Conservation (phyloP, 768 basidiomycete species). For the Tulasnella calospora region DNA sequence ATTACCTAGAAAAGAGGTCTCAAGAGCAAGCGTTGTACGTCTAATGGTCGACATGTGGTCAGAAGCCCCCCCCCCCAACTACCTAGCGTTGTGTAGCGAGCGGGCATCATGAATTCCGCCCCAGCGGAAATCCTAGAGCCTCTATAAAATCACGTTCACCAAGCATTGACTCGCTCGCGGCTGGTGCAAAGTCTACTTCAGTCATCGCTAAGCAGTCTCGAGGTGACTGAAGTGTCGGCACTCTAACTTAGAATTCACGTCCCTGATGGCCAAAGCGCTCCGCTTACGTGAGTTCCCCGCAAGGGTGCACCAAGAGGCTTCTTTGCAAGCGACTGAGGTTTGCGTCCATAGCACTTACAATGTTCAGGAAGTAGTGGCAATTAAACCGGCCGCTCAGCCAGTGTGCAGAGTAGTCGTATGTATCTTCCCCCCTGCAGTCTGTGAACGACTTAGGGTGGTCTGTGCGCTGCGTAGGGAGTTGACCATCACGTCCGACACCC, state of each 20-base stretch:
- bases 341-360: background rate
- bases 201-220: background rate
- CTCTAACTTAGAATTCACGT: background rate
- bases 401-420: background rate
- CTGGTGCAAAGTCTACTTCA: slow-evolving; percentile 39
- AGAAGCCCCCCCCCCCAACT: too few relatives aligned
- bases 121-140: too few relatives aligned
- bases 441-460: too few relatives aligned
- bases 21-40: too few relatives aligned
- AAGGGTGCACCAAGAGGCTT: background rate
- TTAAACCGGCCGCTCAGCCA: background rate
- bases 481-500: background rate
- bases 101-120: too few relatives aligned
- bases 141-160: too few relatives aligned
- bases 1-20: too few relatives aligned
- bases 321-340: background rate
- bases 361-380: background rate
- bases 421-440: too few relatives aligned
- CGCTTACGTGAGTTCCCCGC: background rate
- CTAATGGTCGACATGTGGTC: too few relatives aligned
- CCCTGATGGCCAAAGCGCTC: background rate
- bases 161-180: slow-evolving; percentile 70
- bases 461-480: background rate
- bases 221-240: background rate
- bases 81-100: too few relatives aligned